Evolutionary conservation across 345 rosid genomes (phyloP).

Genomic region (Carallia brachiata): DNA sequence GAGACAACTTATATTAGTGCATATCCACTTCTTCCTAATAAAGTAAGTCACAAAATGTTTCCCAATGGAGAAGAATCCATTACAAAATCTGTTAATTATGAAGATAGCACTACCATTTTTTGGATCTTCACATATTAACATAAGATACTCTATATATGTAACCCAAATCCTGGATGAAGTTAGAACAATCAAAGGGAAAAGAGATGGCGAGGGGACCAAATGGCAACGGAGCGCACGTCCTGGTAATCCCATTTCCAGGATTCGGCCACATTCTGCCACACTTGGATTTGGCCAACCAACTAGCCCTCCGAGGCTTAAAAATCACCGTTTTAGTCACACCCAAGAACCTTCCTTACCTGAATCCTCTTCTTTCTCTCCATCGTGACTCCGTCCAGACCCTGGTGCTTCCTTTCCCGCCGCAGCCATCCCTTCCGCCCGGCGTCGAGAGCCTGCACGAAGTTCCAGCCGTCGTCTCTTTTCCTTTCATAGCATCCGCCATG

Average conservation of each 20-base stretch:
- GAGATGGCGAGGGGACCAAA: too few relatives aligned
- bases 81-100: too few relatives aligned
- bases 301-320: conserved; percentile 6
- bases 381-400: conserved; percentile 12
- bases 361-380: conserved; percentile 14
- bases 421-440: conserved; percentile 11
- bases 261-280: conserved; percentile 21
- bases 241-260: conserved; percentile 24
- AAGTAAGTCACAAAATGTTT: too few relatives aligned
- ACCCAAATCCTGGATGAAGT: too few relatives aligned
- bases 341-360: conserved; percentile 15
- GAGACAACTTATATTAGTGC: too few relatives aligned
- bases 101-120: too few relatives aligned
- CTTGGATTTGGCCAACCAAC: conserved; percentile 21
- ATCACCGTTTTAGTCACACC: conserved; percentile 17
- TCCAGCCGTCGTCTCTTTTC: background rate
- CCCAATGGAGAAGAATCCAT: too few relatives aligned
- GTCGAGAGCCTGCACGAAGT: conserved; percentile 15
- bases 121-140: too few relatives aligned
- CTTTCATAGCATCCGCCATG: conserved; percentile 3
- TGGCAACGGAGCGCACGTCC: background rate
- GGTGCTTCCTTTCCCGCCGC: conserved; percentile 17
- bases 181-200: too few relatives aligned
- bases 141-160: too few relatives aligned
- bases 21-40: too few relatives aligned